These are phyloP conservation scores for Coniochaeta sp. DNA, from an alignment of 2,329 filamentous ascomycete species.

Conservation along the genomic window DNA sequence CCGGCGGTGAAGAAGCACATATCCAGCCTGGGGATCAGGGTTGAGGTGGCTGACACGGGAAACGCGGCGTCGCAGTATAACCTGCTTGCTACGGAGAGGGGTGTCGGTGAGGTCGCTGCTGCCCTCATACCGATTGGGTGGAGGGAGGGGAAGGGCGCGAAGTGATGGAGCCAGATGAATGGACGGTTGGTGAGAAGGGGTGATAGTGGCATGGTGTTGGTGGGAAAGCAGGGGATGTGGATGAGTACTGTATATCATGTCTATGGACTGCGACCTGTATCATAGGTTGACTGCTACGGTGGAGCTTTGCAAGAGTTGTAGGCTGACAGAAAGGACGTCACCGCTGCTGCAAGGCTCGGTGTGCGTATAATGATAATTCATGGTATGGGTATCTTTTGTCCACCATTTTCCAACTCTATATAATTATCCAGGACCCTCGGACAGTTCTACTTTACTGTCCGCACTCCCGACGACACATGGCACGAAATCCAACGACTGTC, in stretches of 20 bases:
- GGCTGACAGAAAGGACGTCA: no score
- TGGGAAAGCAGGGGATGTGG: no score
- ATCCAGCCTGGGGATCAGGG: conserved; percentile 69
- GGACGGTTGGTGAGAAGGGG: neutral
- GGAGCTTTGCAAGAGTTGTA: no score
- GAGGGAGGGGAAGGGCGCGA: conserved; percentile 51
- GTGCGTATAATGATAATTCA: no score
- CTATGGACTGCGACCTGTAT: neutral
- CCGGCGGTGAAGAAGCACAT: conserved; percentile 67
- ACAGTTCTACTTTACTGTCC: neutral
- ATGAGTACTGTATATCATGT: neutral
- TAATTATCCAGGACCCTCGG: no score
- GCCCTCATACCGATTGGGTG: conserved; percentile 83
- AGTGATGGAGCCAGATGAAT: conserved; percentile 7
- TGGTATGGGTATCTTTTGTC: neutral
- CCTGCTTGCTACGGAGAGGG: conserved; percentile 86
- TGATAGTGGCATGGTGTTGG: no score
- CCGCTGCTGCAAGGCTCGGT: no score
- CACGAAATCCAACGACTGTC: no score
- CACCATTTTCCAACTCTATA: neutral
- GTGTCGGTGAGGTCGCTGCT: conserved; percentile 76
- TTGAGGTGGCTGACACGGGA: conserved; percentile 86
- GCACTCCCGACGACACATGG: no score
- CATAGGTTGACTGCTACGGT: neutral
- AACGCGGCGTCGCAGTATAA: conserved; percentile 96